Conservation (phyloP, 345 rosid genomes). For the Boechera retrofracta region DNA sequence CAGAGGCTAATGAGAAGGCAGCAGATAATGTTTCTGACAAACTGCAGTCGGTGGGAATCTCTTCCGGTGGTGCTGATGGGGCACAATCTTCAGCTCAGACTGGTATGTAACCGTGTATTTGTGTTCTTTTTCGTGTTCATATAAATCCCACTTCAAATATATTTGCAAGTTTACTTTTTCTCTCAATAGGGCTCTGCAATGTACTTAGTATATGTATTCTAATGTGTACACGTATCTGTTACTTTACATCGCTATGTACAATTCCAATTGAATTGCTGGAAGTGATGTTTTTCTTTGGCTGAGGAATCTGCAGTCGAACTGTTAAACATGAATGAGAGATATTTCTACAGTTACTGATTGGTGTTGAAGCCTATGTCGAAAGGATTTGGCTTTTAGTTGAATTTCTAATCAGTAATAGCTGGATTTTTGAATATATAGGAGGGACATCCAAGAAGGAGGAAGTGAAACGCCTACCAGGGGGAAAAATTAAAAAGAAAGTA, state of each 20-base stretch:
- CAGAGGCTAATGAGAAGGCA: conserved; percentile 71
- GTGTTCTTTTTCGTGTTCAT: background rate
- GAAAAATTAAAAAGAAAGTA: conserved; percentile 94
- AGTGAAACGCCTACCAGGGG: conserved; percentile 94
- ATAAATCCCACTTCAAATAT: background rate
- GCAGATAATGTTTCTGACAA: conserved; percentile 68
- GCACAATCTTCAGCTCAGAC: conserved; percentile 53
- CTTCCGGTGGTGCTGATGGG: conserved; percentile 60
- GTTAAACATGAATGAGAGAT: conserved; percentile 6
- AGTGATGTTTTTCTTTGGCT: background rate
- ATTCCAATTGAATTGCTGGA: conserved; percentile 3
- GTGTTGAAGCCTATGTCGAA: conserved; percentile 6
- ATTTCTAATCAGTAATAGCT: background rate
- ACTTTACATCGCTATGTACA: background rate
- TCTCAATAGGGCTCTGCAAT: background rate
- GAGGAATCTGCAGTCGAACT: background rate
- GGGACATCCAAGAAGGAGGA: conserved; percentile 66
- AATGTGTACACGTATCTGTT: background rate
- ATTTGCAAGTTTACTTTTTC: background rate
- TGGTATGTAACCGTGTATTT: conserved; percentile 28
- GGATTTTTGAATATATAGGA: conserved; percentile 44
- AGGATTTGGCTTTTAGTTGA: background rate
- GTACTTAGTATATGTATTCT: background rate
- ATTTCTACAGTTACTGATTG: background rate
- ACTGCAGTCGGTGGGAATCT: conserved; percentile 72